phyloP scores from a whole-genome alignment of 2,329 filamentous ascomycete species.

The Akanthomyces muscarius region DNA sequence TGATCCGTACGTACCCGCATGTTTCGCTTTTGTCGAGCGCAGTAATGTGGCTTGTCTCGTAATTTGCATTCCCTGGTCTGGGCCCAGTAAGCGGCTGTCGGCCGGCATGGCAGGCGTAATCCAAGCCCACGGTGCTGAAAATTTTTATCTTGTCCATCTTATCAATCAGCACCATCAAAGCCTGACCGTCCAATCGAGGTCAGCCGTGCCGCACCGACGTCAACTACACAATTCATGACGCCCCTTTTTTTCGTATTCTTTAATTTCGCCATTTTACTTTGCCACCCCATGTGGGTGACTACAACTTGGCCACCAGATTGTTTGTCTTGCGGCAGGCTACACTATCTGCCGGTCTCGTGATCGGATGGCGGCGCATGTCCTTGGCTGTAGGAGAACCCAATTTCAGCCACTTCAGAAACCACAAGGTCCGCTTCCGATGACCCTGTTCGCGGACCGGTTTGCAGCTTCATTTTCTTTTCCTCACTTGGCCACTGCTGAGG shows the following conservation, averaged over 20 bases:
- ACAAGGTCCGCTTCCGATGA: background rate
- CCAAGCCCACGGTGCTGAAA: background rate
- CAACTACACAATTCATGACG: background rate
- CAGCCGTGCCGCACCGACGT: background rate
- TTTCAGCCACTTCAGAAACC: background rate
- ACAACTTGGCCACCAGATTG: background rate
- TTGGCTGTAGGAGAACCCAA: background rate
- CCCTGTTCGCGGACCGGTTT: background rate
- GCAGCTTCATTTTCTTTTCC: background rate
- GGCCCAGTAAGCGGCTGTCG: background rate
- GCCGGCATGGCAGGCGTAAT: background rate
- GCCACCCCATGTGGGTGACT: no score
- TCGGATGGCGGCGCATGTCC: background rate
- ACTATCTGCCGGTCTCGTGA: slow-evolving; percentile 10
- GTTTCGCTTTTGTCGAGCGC: background rate
- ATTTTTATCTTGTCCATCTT: slow-evolving; percentile 14
- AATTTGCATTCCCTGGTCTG: slow-evolving; percentile 11
- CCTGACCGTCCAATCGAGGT: background rate
- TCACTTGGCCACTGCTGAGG: background rate
- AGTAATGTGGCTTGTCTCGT: slow-evolving; percentile 10
- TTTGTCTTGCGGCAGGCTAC: background rate
- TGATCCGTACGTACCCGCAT: background rate
- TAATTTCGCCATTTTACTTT: background rate
- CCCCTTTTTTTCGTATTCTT: background rate
- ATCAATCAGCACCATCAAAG: slow-evolving; percentile 12